Evolutionary conservation across 805 yeast genomes (phyloP), one percentile per base, ranked within the genome.

Genomic region (Dipodascus albidus): DNA sequence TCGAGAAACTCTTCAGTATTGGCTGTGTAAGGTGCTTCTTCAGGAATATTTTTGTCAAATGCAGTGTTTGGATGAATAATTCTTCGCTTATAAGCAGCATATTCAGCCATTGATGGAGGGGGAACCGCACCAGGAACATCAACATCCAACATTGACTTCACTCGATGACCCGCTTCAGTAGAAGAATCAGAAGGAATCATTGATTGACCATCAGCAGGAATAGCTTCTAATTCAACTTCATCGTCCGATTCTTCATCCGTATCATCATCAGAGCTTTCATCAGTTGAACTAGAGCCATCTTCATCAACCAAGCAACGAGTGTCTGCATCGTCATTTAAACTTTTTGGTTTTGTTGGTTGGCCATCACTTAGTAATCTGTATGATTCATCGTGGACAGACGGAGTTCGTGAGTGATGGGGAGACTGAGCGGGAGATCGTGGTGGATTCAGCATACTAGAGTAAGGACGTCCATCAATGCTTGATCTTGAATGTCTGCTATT

Each of bases 1-100:
- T 83, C 88, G 51, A 76, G 70, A 58, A 76, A 78, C 62, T 82
- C 85, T 64, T 82, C 88, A 21, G 73, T 74, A 38, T 82, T 87
- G 8, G 82, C 75, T 1, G 88, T 82, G 63, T 83, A 83, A 1
- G 87, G 87, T n/a, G 80, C 64, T 11, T 61, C 65, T 21, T 63
- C 68, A 22, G 50, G 56, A 52, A 47, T 50, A 19, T 60, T 53
- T 19, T 59, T 58, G 51, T 67, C 67, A 51, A 64, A 64, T 27
- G 74, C 75, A 42, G 80, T 75, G 56, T 75, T 77, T 33, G 83
- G 82, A 51, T 82, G 78, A 47, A 83, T 80, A 50, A 83, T 72
- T 59, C 80, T 79, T 57, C 76, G 72, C 58, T 83, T 74, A 67
- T 80, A 81, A 2, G 75, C 71, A 24, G 80, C 80, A 64, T 79